These are phyloP conservation scores for Pleodorina starrii DNA, from an alignment of 139 green algal species.

Conservation along the genomic window DNA sequence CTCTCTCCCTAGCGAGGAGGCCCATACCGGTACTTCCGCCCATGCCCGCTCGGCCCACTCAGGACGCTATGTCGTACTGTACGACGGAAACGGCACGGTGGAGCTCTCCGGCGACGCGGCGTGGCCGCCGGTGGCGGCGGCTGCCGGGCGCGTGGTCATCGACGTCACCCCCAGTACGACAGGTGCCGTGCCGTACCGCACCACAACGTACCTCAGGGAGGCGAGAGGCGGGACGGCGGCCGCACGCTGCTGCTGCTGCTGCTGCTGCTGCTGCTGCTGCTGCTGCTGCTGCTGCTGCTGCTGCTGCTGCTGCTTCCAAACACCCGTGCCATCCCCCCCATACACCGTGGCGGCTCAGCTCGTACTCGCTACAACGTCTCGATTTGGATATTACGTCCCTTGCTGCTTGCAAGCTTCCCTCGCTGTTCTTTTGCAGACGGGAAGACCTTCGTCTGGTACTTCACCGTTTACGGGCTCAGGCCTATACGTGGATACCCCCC, in stretches of 20 bases:
- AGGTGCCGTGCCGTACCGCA: neutral
- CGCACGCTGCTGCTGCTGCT: neutral
- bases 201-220: neutral
- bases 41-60: too few relatives aligned
- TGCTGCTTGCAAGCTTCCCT: too few relatives aligned
- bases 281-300: neutral
- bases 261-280: neutral
- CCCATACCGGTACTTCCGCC: too few relatives aligned
- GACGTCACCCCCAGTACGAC: slow-evolving; percentile 23
- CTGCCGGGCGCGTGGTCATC: slow-evolving; percentile 25
- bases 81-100: slow-evolving; percentile 52
- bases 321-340: neutral
- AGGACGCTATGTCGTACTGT: slow-evolving; percentile 55
- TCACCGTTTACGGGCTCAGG: too few relatives aligned
- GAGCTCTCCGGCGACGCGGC: slow-evolving; percentile 30
- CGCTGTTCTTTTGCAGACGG: too few relatives aligned
- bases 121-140: neutral
- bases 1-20: too few relatives aligned
- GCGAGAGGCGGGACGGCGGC: neutral
- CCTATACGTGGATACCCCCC: too few relatives aligned
- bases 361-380: too few relatives aligned
- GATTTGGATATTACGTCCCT: too few relatives aligned
- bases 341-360: too few relatives aligned
- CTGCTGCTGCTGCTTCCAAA: neutral
- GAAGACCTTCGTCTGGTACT: too few relatives aligned